Percentiles rank a stretch among this genome's conserved stretches.
phyloP scores from a whole-genome alignment of 495 filamentous ascomycete species.

The Articulospora tetracladia region DNA sequence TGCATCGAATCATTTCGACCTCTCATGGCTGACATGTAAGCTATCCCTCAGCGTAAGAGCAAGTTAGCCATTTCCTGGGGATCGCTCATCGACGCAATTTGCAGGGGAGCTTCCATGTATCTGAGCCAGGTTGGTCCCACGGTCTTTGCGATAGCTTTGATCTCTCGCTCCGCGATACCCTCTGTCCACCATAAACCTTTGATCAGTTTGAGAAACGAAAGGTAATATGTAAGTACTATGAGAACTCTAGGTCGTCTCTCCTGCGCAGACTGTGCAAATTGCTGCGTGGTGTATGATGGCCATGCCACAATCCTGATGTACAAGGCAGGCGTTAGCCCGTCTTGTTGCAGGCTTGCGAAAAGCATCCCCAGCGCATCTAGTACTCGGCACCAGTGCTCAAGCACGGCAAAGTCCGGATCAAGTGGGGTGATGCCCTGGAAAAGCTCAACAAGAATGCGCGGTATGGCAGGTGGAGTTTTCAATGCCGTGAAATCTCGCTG shows the following conservation, averaged over 20 bases:
- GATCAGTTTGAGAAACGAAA: conserved; percentile 38
- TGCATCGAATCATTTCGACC: too few relatives aligned
- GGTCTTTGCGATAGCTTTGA: conserved; percentile 33
- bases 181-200: conserved; percentile 41
- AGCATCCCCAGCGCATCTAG: conserved; percentile 17
- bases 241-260: conserved; percentile 50
- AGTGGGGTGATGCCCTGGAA: conserved; percentile 5
- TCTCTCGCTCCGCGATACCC: conserved; percentile 35
- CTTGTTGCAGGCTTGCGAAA: conserved; percentile 18
- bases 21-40: too few relatives aligned
- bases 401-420: conserved; percentile 17
- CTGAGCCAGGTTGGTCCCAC: conserved; percentile 32
- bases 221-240: conserved; percentile 43
- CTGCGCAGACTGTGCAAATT: conserved; percentile 47
- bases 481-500: conserved; percentile 9
- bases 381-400: conserved; percentile 16
- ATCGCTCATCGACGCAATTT: conserved; percentile 1
- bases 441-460: conserved; percentile 12
- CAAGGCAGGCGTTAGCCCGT: conserved; percentile 9
- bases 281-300: conserved; percentile 45
- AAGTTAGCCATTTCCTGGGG: conserved; percentile 9
- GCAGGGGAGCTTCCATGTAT: conserved; percentile 14
- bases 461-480: conserved; percentile 6
- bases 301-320: conserved; percentile 28
- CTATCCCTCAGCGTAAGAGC: conserved; percentile 11